A percentile compares a stretch with the other conserved stretches of the same genome.
These are phyloP conservation scores for Hypholoma sublateritium DNA, from an alignment of 768 basidiomycete genomes.

Conservation along the genomic window DNA sequence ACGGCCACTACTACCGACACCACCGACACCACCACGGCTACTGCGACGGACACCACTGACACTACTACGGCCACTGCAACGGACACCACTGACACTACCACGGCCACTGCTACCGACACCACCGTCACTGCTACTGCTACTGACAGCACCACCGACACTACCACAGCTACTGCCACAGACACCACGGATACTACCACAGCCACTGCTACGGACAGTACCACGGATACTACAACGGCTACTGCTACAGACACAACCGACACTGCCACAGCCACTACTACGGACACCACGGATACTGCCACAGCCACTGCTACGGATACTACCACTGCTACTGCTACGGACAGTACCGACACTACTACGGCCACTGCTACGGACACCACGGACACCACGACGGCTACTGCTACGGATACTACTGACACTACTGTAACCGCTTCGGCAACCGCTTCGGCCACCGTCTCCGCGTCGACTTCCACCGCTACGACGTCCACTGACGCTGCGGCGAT, in stretches of 20 bases:
- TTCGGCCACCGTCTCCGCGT: too few species aligned
- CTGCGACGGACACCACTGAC: too few species aligned
- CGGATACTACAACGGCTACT: not conserved
- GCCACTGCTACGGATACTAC: not conserved
- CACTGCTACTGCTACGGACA: not conserved
- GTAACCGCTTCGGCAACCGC: not conserved
- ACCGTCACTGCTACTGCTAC: not conserved
- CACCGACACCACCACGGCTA: too few species aligned
- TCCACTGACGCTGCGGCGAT: not conserved
- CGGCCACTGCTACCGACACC: too few species aligned
- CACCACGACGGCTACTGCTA: not conserved
- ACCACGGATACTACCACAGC: too few species aligned
- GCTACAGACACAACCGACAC: not conserved
- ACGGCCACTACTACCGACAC: too few species aligned
- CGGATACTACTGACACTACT: not conserved
- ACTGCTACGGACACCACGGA: not conserved
- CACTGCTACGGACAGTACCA: too few species aligned
- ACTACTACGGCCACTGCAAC: too few species aligned
- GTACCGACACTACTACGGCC: not conserved
- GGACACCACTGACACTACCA: too few species aligned
- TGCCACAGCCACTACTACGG: not conserved
- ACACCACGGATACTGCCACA: not conserved
- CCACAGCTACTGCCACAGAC: not conserved
- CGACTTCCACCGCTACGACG: not conserved
- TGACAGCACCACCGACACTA: not conserved